These are phyloP conservation scores for Solanum rostratum DNA, from an alignment of 257 asterid species.

Conservation along the genomic window DNA sequence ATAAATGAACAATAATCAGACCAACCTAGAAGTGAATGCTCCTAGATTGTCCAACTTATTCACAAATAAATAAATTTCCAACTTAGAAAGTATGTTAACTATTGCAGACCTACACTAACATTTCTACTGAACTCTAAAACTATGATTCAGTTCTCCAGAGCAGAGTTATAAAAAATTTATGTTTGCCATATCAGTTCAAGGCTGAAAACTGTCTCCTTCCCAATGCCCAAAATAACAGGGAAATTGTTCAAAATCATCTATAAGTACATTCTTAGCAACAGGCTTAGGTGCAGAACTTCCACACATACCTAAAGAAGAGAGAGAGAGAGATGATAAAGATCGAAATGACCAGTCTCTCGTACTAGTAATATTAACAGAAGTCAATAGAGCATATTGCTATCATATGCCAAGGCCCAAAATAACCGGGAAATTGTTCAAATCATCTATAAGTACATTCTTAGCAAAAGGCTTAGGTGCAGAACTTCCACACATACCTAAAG, in stretches of 20 bases:
- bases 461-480: neutral
- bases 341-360: neutral
- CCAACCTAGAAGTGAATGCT: neutral
- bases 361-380: neutral
- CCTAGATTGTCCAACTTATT: neutral
- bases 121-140: neutral
- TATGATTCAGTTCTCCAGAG: neutral
- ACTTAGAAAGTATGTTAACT: neutral
- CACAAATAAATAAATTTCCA: neutral
- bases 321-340: neutral
- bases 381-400: neutral
- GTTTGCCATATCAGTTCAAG: neutral
- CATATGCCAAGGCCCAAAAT: neutral
- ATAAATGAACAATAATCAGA: conserved; percentile 1
- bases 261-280: neutral
- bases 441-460: neutral
- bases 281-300: neutral
- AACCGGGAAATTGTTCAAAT: neutral
- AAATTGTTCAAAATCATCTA: neutral
- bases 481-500: neutral
- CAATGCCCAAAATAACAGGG: neutral
- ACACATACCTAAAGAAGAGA: neutral
- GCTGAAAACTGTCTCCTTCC: neutral
- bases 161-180: neutral
- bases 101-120: neutral